These are phyloP conservation scores for Pestalotiopsis sp. DNA, from an alignment of 2,329 filamentous ascomycete genomes.

Conservation along the genomic window DNA sequence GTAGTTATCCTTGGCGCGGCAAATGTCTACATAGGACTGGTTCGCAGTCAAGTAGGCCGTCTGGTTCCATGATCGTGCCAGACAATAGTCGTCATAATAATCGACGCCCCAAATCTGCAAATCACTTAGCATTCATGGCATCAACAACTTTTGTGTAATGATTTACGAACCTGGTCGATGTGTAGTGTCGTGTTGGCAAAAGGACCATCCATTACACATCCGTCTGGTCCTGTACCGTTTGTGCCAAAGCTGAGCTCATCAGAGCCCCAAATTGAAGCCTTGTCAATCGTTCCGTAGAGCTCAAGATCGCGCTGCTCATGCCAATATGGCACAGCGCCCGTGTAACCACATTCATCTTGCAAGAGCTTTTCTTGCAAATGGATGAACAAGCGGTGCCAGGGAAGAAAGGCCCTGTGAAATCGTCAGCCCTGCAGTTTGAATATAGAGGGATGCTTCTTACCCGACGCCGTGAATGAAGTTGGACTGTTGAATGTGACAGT, in stretches of 20 bases:
- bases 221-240: neutral
- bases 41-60: neutral
- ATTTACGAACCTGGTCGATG: neutral
- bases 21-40: conserved; percentile 6
- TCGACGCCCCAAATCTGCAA: neutral
- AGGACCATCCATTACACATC: conserved; percentile 6
- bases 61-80: neutral
- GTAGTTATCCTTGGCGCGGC: conserved; percentile 8
- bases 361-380: conserved; percentile 7
- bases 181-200: conserved; percentile 5
- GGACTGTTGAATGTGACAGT: neutral
- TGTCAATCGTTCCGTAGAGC: neutral
- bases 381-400: conserved; percentile 8
- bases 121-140: too few relatives aligned
- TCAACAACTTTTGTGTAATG: too few relatives aligned
- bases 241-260: conserved; percentile 4
- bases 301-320: neutral
- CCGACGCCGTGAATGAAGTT: conserved; percentile 2
- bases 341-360: conserved; percentile 12
- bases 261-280: neutral
- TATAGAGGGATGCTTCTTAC: neutral
- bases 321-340: conserved; percentile 6
- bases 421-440: neutral
- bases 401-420: conserved; percentile 1
- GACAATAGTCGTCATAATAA: conserved; percentile 5